Evolutionary conservation across 768 basidiomycete species (phyloP), one percentile per base, ranked within the genome.

Genomic region (Daedalea quercina): DNA sequence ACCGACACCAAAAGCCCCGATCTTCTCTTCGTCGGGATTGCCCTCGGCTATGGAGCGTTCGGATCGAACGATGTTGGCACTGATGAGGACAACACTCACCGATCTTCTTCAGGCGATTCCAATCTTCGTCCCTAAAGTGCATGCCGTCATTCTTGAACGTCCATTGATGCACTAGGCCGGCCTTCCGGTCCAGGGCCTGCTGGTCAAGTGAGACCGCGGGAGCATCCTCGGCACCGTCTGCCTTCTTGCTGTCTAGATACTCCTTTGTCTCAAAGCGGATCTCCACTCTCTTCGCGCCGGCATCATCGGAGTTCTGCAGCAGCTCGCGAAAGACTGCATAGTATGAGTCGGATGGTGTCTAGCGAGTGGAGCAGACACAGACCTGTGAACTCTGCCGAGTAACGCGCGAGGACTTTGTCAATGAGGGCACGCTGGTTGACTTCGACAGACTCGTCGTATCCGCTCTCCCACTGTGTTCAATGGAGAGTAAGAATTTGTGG

Each of bases 391-490:
- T 96, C 94, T 49, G 92, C 94, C 12, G 88, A 90, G 70, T 99
- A 99, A 23, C 95, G 77, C 9, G 95, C 93, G 20, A 99, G 81
- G 22, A 98, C 91, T 70, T 94, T 97, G 76, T 96, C 94, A 50
- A 97, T 95, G 53, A 96, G 74, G n/a, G 93, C 94, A 19, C 94
- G 81, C 66, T 95, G 94, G 67, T 95, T 95, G 44, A 95, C 94
- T 69, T 94, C 87, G 0, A 94, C 86, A 0, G 85, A 79, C 62
- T 90, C 88, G 61, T 90, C 88, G 57, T 83, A 76, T 17, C 87
- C 88, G n/a, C 61, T 69, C 23, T 65, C 69, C 78, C 77, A 79
- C 78, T 78, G 8, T 25, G n/a, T 13, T 19, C 7, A 35, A 15
- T n/a, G 24, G 47, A 23, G 24, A 8, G 11, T 4, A 33, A 23